phyloP scores from a whole-genome alignment of 2,329 filamentous ascomycete species.

The Orbilia quercus region DNA sequence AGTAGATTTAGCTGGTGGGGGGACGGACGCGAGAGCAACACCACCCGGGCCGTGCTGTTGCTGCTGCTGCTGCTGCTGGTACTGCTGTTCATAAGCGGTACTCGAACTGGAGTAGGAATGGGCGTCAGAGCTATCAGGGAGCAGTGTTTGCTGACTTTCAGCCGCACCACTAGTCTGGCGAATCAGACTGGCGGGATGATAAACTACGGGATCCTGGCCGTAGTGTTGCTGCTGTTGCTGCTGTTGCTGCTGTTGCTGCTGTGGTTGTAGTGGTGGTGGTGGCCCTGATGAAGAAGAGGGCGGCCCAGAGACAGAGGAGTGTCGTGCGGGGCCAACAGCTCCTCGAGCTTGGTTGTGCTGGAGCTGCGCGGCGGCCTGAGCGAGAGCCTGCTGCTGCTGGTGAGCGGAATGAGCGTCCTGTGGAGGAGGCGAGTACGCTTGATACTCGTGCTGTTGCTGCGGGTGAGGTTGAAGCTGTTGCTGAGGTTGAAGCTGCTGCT shows the following conservation, averaged over 20 bases:
- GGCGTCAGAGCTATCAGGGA: conserved; percentile 49
- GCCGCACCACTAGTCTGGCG: conserved; percentile 49
- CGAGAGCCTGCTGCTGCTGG: conserved; percentile 56
- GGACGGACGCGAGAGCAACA: conserved; percentile 15
- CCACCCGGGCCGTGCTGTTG: conserved; percentile 8
- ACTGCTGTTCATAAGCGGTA: conserved; percentile 25
- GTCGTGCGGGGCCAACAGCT: conserved; percentile 45
- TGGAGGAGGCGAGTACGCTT: conserved; percentile 37
- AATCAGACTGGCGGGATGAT: conserved; percentile 43
- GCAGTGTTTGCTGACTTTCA: conserved; percentile 56
- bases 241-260: neutral
- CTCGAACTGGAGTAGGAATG: conserved; percentile 40
- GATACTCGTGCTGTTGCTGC: conserved; percentile 42
- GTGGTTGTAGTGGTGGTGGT: conserved; percentile 1
- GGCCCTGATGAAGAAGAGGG: conserved; percentile 21
- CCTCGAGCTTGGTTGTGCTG: conserved; percentile 41
- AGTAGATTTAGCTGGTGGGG: conserved; percentile 48
- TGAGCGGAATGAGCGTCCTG: conserved; percentile 24
- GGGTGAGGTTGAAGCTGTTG: conserved; percentile 8
- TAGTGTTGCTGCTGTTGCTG: conserved; percentile 4
- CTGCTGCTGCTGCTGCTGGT: conserved; percentile 30
- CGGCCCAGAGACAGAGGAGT: conserved; percentile 48
- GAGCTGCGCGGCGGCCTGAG: conserved; percentile 56
- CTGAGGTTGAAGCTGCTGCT: neutral
- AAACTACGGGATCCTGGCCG: conserved; percentile 14